Percentiles rank a stretch among this genome's conserved stretches.
These are phyloP conservation scores for Pestalotiopsis fici DNA, from an alignment of 2,329 filamentous ascomycete genomes.

Conservation along the genomic window DNA sequence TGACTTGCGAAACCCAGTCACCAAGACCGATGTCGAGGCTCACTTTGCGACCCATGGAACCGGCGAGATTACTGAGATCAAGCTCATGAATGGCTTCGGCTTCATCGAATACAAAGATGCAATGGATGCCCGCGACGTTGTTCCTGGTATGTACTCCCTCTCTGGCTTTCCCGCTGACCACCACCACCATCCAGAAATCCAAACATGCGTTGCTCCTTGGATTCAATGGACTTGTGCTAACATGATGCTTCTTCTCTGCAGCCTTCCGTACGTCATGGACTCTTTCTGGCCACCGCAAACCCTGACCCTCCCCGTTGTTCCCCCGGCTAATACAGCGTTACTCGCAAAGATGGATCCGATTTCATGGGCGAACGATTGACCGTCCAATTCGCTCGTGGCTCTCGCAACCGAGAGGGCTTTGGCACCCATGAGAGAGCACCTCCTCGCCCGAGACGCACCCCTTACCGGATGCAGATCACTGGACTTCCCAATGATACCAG, in stretches of 20 bases:
- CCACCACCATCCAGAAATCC: neutral
- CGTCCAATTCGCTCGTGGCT: conserved; percentile 95
- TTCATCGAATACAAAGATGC: conserved; percentile 99
- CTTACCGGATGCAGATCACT: conserved; percentile 95
- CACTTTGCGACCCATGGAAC: conserved; percentile 96
- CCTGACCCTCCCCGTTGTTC: conserved; percentile 25
- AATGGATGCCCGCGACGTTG: conserved; percentile 97
- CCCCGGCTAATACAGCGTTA: conserved; percentile 36
- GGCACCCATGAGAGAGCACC: conserved; percentile 57
- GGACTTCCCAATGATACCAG: conserved; percentile 97
- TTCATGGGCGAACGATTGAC: conserved; percentile 98
- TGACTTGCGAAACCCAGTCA: conserved; percentile 40
- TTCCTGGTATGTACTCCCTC: conserved; percentile 73
- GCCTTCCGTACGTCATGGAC: conserved; percentile 60
- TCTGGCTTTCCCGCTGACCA: neutral
- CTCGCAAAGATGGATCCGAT: conserved; percentile 81
- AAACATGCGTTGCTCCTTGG: conserved; percentile 15
- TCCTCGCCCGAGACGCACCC: conserved; percentile 85
- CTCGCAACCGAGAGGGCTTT: conserved; percentile 55
- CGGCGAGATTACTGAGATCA: conserved; percentile 97
- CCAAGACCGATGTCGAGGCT: conserved; percentile 93
- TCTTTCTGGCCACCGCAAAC: conserved; percentile 33
- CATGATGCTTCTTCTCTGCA: conserved; percentile 30
- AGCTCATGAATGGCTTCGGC: conserved; percentile 99
- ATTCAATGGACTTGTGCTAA: conserved; percentile 18